phyloP scores from a whole-genome alignment of 208 protist genomes.

The Herpetomonas samuelpessoai region DNA sequence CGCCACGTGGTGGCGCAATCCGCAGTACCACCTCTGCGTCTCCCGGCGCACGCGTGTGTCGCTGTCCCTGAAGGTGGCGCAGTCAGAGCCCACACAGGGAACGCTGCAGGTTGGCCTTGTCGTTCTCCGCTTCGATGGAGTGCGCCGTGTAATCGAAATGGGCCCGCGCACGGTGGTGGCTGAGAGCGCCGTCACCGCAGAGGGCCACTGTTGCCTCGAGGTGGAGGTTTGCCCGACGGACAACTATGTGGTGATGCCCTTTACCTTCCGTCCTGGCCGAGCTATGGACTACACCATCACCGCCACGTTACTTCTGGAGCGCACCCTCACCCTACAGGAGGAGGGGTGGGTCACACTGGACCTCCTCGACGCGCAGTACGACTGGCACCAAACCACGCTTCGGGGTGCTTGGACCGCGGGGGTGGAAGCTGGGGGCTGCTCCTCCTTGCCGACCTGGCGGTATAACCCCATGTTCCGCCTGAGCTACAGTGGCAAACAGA shows the following conservation, averaged over 20 bases:
- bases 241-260: slow-evolving; percentile 81
- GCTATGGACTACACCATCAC: slow-evolving; percentile 43
- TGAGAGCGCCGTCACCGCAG: slow-evolving; percentile 47
- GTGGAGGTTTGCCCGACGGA: slow-evolving; percentile 27
- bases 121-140: slow-evolving; percentile 63
- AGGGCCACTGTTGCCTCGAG: slow-evolving; percentile 35
- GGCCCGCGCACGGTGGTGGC: slow-evolving; percentile 36
- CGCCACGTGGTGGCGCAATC: slow-evolving; percentile 85
- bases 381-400: slow-evolving; percentile 58
- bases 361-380: slow-evolving; percentile 47
- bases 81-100: slow-evolving; percentile 20
- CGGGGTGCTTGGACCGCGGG: slow-evolving; percentile 44
- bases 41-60: slow-evolving; percentile 43
- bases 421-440: slow-evolving; percentile 40
- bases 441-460: slow-evolving; percentile 51
- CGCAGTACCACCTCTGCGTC: slow-evolving; percentile 63
- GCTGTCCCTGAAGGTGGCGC: slow-evolving; percentile 30
- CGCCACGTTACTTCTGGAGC: slow-evolving; percentile 41
- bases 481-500: slow-evolving; percentile 23
- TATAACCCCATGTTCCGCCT: slow-evolving; percentile 68
- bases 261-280: slow-evolving; percentile 71
- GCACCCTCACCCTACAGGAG: slow-evolving; percentile 17
- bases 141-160: slow-evolving; percentile 51
- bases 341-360: slow-evolving; percentile 74
- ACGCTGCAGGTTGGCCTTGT: slow-evolving; percentile 60